Base-by-base conservation (phyloP, 2,329 filamentous ascomycete species). In the Aspergillus sp. region DNA sequence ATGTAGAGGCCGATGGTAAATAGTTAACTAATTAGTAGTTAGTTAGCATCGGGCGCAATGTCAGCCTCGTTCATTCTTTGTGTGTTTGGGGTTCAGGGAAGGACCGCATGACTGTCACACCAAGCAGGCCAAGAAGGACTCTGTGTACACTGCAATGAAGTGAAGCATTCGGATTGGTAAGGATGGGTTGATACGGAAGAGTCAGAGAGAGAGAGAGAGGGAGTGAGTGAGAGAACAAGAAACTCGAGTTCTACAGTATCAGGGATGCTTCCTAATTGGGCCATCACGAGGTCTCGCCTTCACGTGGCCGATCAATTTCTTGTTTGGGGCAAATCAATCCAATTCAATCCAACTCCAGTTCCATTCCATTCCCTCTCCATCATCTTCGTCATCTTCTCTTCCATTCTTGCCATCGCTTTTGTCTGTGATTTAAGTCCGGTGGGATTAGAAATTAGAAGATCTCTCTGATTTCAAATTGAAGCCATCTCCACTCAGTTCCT, bases 271-370 rank as follows among this genome's bases (percentile, higher is more conserved):
- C 30, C 19, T n/a, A 19, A 42, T 42, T 42, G 39, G 41, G 41
- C 41, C 19, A 62, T 62, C 62, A 64, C 59, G 59, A 60, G 59
- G 51, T 21, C 41, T 50, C 11, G 13, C 51, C 21, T 58, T 49
- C 21, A 62, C 59, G 57, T 65, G 59, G 51, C 30, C 23, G 53
- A 54, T 67, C 52, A 30, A 13, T 25, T 63, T 17, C 57, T 57
- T 54, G 58, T 57, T 63, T 49, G 52, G 39, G 8, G 52, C 48
- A 57, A 54, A 57, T 54, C 50, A 30, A 30, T 63, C 32, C 41
- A 52, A 32, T 13, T 48, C 52, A 36, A 60, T 48, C 36, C 41
- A 11, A 19, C 48, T 55, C 49, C n/a, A 21, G 41, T 15, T 38
- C 51, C n/a, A 21, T 44, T 15, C 30, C 38, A 11, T 52, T 41